Conservation (phyloP, 2,329 filamentous ascomycete species). For the Chaetomium sp. region DNA sequence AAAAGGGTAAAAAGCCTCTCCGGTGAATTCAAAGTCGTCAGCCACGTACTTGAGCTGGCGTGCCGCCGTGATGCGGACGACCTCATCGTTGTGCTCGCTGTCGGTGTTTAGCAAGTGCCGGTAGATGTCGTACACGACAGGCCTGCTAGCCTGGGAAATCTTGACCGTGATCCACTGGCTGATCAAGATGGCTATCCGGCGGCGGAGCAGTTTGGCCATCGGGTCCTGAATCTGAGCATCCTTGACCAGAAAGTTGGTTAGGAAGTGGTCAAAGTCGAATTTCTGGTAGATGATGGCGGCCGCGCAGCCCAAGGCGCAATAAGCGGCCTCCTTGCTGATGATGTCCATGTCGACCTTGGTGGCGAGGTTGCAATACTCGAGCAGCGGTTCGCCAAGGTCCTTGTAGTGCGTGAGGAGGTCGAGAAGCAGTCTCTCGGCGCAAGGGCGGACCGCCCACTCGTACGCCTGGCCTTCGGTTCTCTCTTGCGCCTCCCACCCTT, state of each 20-base stretch:
- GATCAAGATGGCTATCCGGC: slow-evolving; percentile 84
- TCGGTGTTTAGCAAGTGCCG: slow-evolving; percentile 78
- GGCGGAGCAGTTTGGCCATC: slow-evolving; percentile 77
- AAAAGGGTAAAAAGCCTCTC: slow-evolving; percentile 74
- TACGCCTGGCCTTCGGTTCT: slow-evolving; percentile 82
- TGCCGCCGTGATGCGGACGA: slow-evolving; percentile 89
- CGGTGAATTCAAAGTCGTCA: slow-evolving; percentile 81
- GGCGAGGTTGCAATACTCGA: slow-evolving; percentile 80
- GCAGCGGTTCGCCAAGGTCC: slow-evolving; percentile 73
- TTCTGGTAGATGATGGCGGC: slow-evolving; percentile 72
- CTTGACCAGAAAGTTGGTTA: slow-evolving; percentile 71
- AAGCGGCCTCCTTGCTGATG: slow-evolving; percentile 88
- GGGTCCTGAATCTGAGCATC: slow-evolving; percentile 70
- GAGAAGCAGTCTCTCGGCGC: slow-evolving; percentile 90
- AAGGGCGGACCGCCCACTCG: slow-evolving; percentile 90
- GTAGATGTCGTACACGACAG: slow-evolving; percentile 84
- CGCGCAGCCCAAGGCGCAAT: slow-evolving; percentile 86
- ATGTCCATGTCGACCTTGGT: slow-evolving; percentile 68
- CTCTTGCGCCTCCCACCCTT: slow-evolving; percentile 93
- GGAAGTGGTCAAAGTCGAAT: slow-evolving; percentile 81
- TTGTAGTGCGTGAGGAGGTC: slow-evolving; percentile 91
- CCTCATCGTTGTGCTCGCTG: slow-evolving; percentile 82
- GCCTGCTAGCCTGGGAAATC: slow-evolving; percentile 66
- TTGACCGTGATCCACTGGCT: slow-evolving; percentile 87
- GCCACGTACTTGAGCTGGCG: slow-evolving; percentile 78